Base-by-base conservation (phyloP, 225 moss, liverwort and hornwort genomes). In the Marchantia polymorpha region DNA sequence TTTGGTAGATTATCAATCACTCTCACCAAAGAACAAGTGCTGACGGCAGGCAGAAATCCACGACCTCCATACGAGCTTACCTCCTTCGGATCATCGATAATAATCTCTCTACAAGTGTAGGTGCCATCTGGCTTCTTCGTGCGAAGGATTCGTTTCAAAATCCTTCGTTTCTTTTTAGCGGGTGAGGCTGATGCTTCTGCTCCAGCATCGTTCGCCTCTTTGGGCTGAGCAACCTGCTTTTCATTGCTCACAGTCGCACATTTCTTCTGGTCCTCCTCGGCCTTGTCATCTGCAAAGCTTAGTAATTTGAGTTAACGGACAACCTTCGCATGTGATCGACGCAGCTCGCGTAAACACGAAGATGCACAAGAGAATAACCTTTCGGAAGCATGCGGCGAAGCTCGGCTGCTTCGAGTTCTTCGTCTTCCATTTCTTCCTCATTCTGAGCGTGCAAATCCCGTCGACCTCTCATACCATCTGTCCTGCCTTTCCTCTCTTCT, bases 401-500 rank as follows among this genome's bases (percentile, higher is more conserved):
- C 79, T 99, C 99, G 56, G 95, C 99, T 73, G 99, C 95, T 86
- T 99, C 99, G 60, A 95, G 93, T 78, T 95, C 95, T 75, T 99
- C 99, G 78, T 99, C 99, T 85, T 99, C 99, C 78, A 93, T 90
- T 76, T 99, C 95, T 76, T 99, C 97, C 83, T 99, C 99, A 77
- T 90, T 89, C 82, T 94, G 99, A 8, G 93, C 93, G 80, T 92
- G 91, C 78, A 91, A 86, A 74, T 91, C 92, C 81, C 99, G 91
- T 2, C 95, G 93, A 72, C 95, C 93, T 84, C 95, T 91, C 91
- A 94, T 89, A 52, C 94, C 99, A 72, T 99, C 99, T 81, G 91
- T 90, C 85, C 91, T 91, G 29, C 92, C 93, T 84, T 88, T 95
- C 82, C 89, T 93, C 73, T 89, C 93, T 52, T 92, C 94, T 75